Evolutionary conservation across 2,329 filamentous ascomycete species (phyloP), one percentile per base, ranked within the genome.

Genomic region (Fusarium bulbicola): DNA sequence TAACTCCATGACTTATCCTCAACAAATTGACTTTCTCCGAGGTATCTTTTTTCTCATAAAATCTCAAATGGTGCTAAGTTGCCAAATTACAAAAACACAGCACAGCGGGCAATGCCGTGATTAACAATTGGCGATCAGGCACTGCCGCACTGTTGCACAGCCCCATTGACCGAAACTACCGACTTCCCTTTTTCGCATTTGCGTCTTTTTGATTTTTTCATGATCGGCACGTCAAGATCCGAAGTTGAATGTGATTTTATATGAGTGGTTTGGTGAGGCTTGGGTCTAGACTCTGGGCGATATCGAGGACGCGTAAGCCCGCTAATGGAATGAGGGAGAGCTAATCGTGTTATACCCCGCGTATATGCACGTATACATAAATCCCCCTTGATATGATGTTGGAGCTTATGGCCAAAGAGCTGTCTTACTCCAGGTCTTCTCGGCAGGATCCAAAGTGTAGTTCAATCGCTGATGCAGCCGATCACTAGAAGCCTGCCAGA

Each of bases 401-500:
- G 8, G 10, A 1, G 12, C 4, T 16, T 26, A 64, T 10, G 61
- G 61, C 61, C 63, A 66, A 2, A 66, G 32, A 13, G 60, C 40
- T 18, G 15, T 3, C 20, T 65, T 66, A 4, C 5, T n/a, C 63
- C 63, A 66, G 3, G 8, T 15, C 6, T 16, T 11, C 11, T 14
- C 18, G 3, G n/a, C 36, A 0, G 30, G 7, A 21, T 59, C 42
- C 30, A n/a, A 34, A 12, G 15, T 20, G 24, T 67, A 67, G 8
- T 34, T 10, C 21, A 67, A 16, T 28, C 65, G 26, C 32, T 62
- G 63, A 21, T 67, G 65, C 4, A 67, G 14, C 1, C 65, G 65
- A n/a, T 67, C 54, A 26, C 26, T 43, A 5, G 65, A 67, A 37
- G 63, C 65, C 28, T 67, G 65, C 65, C 65, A 67, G 26, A 67